Evolutionary conservation across 106 monocot species (phyloP).

Genomic region (Ottelia alismoides): DNA sequence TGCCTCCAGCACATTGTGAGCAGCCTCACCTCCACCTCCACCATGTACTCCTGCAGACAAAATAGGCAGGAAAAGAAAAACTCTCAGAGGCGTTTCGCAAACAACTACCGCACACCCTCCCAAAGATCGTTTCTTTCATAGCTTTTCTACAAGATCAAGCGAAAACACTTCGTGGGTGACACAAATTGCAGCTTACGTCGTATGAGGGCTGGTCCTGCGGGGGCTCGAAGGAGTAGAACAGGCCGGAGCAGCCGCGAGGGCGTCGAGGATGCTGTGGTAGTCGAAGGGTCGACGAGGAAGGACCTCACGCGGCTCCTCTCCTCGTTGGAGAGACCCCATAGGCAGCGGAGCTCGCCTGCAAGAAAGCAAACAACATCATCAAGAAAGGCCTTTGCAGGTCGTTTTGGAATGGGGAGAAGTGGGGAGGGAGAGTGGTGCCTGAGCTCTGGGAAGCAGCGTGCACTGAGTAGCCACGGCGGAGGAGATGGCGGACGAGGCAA

Average conservation of each 20-base stretch:
- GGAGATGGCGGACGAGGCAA: slow-evolving; percentile 51
- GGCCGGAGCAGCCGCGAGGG: slow-evolving; percentile 73
- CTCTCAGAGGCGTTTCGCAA: too few relatives aligned
- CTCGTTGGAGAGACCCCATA: slow-evolving; percentile 1
- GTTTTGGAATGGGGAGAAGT: neutral
- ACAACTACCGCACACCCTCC: too few relatives aligned
- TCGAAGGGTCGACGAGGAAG: slow-evolving; percentile 68
- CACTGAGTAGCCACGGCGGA: slow-evolving; percentile 64
- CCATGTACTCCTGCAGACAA: slow-evolving; percentile 45
- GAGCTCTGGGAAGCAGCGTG: slow-evolving; percentile 51
- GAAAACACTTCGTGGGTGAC: too few relatives aligned
- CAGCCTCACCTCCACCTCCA: slow-evolving; percentile 73
- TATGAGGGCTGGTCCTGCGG: slow-evolving; percentile 29
- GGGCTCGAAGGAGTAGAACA: slow-evolving; percentile 81
- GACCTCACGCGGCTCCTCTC: slow-evolving; percentile 34
- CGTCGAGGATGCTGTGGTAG: slow-evolving; percentile 76
- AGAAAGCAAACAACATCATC: too few relatives aligned
- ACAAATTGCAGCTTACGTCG: slow-evolving; percentile 58
- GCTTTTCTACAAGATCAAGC: too few relatives aligned
- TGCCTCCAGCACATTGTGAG: slow-evolving; percentile 84
- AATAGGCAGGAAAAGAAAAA: neutral
- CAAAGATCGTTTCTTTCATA: too few relatives aligned
- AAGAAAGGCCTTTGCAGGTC: too few relatives aligned
- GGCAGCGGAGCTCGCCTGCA: neutral
- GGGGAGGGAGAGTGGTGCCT: slow-evolving; percentile 5